phyloP scores from a whole-genome alignment of 148 eudicot genomes.

The Vaccinium myrtillus region DNA sequence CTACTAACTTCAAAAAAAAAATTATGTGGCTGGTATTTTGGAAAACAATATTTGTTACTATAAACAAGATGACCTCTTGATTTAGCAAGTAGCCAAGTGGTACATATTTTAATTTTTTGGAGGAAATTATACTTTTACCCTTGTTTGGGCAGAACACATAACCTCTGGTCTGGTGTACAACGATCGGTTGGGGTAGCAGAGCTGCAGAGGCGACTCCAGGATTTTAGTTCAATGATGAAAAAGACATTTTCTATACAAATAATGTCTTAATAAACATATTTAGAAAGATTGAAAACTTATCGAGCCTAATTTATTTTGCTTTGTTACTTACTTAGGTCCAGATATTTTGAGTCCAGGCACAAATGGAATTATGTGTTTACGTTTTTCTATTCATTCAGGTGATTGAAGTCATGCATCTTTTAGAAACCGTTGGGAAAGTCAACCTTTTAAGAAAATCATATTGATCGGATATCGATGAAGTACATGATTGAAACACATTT shows the following conservation, averaged over 20 bases:
- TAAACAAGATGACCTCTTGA: background rate
- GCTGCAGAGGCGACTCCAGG: too few species aligned
- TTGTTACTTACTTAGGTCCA: too few species aligned
- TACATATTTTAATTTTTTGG: background rate
- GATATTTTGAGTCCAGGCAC: too few species aligned
- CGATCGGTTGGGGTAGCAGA: too few species aligned
- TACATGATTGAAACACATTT: background rate
- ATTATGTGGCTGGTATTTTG: constrained; percentile 8
- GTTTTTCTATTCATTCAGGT: background rate
- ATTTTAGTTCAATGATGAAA: too few species aligned
- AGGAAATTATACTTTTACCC: background rate
- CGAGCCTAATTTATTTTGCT: too few species aligned
- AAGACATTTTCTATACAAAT: too few species aligned
- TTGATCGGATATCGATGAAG: background rate
- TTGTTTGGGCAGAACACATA: background rate
- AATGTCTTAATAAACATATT: too few species aligned
- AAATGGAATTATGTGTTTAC: too few species aligned
- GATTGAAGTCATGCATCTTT: background rate
- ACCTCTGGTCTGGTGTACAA: too few species aligned
- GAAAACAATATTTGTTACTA: background rate
- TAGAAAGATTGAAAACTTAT: too few species aligned
- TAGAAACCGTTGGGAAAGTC: background rate
- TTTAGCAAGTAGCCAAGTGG: background rate
- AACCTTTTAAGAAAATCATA: background rate
- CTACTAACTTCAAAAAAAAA: constrained; percentile 7